Conservation (phyloP, 805 yeast genomes). For the Nakazawaea peltata region DNA sequence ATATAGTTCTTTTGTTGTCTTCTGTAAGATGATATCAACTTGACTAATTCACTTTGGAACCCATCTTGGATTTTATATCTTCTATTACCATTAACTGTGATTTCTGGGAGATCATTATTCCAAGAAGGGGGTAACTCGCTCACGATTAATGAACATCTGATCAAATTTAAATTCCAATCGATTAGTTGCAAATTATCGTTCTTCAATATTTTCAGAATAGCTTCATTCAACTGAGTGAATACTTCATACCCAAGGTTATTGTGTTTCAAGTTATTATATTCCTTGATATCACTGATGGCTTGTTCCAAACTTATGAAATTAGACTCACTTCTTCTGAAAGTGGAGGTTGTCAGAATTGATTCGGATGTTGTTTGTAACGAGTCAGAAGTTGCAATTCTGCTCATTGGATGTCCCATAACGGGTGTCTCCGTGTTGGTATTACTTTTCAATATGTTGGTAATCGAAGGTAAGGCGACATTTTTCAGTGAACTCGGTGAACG, state of each 20-base stretch:
- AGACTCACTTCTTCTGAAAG: not conserved
- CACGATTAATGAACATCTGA: constrained; percentile 37
- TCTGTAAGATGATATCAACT: constrained; percentile 11
- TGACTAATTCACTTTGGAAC: constrained; percentile 17
- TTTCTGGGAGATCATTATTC: constrained; percentile 4
- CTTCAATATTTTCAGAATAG: constrained; percentile 9
- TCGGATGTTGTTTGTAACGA: constrained; percentile 1
- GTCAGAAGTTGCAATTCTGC: too few species aligned
- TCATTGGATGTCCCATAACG: too few species aligned
- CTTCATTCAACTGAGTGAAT: constrained; percentile 17
- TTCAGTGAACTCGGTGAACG: not conserved
- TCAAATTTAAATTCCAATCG: constrained; percentile 46
- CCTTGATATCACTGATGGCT: constrained; percentile 14
- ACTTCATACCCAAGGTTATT: constrained; percentile 17
- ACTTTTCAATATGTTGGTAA: constrained; percentile 7
- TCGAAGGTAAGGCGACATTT: constrained; percentile 6
- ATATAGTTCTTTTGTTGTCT: constrained; percentile 12
- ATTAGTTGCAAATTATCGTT: constrained; percentile 18
- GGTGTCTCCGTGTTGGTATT: too few species aligned
- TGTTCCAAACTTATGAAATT: constrained; percentile 10
- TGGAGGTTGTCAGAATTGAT: not conserved
- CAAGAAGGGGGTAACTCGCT: constrained; percentile 13
- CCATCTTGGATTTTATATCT: constrained; percentile 13
- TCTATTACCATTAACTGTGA: constrained; percentile 10
- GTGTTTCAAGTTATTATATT: constrained; percentile 3